A percentile compares a stretch with the other conserved stretches of the same genome.
phyloP scores from a whole-genome alignment of 2,329 filamentous ascomycete genomes.

The Penicillium italicum region DNA sequence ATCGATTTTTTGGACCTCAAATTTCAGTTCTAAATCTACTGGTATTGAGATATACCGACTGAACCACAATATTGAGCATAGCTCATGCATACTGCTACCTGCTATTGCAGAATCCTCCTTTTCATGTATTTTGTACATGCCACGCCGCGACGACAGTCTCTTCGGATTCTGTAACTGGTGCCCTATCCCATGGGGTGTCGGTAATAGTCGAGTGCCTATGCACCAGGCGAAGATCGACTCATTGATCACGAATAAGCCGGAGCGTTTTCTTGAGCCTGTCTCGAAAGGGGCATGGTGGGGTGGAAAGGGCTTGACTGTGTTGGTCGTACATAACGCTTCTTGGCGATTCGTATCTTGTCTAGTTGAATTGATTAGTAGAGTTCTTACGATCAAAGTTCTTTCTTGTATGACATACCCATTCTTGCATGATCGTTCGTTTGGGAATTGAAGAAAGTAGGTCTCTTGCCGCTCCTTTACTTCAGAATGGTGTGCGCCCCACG shows the following conservation, averaged over 20 bases:
- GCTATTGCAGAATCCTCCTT: not conserved
- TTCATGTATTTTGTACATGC: conserved; percentile 5
- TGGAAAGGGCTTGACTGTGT: conserved; percentile 97
- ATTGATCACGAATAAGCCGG: conserved; percentile 97
- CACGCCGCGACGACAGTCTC: conserved; percentile 54
- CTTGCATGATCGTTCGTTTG: not conserved
- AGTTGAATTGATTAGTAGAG: conserved; percentile 1
- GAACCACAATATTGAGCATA: not conserved
- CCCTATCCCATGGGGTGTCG: conserved; percentile 66
- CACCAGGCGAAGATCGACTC: conserved; percentile 69
- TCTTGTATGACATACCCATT: not conserved
- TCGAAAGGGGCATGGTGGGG: conserved; percentile 74
- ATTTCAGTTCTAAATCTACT: not conserved
- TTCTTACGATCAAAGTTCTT: too few relatives aligned
- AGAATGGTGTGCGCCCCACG: conserved; percentile 89
- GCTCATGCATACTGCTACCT: not conserved
- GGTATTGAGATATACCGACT: not conserved
- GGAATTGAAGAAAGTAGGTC: not conserved
- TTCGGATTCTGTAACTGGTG: conserved; percentile 57
- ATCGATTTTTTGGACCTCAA: not conserved
- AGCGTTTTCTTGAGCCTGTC: conserved; percentile 81
- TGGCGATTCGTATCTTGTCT: conserved; percentile 5
- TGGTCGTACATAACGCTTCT: conserved; percentile 64
- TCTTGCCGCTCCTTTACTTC: conserved; percentile 55
- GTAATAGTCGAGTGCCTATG: conserved; percentile 63